Evolutionary conservation across 352 stramenopile genomes (phyloP).

Genomic region (Phytopythium boreale): DNA sequence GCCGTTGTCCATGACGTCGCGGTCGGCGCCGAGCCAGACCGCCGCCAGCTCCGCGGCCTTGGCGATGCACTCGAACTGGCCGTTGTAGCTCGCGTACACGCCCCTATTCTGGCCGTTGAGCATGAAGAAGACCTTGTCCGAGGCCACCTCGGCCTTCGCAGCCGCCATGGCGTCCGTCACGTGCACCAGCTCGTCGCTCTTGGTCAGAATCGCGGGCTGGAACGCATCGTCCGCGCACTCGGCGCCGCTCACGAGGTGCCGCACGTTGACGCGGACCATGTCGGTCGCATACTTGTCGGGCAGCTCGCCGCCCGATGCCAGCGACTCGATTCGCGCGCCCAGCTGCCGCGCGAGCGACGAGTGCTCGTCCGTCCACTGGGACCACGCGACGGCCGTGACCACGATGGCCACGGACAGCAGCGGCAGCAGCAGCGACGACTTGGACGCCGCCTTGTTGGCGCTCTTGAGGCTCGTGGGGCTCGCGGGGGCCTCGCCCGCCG

Average conservation of each 20-base stretch:
- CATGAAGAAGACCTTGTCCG: constrained; percentile 78
- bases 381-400: constrained; percentile 16
- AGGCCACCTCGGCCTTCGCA: constrained; percentile 16
- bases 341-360: constrained; percentile 1
- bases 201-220: constrained; percentile 29
- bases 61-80: constrained; percentile 58
- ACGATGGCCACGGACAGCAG: constrained; percentile 22
- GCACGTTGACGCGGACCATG: constrained; percentile 41
- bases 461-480: constrained; percentile 8
- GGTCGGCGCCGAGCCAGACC: constrained; percentile 60
- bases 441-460: constrained; percentile 1
- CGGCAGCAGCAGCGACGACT: constrained; percentile 15
- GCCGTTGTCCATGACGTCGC: constrained; percentile 59
- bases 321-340: background rate
- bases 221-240: constrained; percentile 36
- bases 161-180: constrained; percentile 55
- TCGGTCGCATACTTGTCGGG: constrained; percentile 66
- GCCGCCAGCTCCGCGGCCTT: constrained; percentile 44
- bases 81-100: constrained; percentile 78
- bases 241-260: constrained; percentile 23
- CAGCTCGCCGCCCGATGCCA: constrained; percentile 7
- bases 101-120: constrained; percentile 81
- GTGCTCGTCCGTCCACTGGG: constrained; percentile 25
- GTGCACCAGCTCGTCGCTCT: constrained; percentile 18
- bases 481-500: constrained; percentile 4